A percentile compares a stretch with the other conserved stretches of the same genome.
Evolutionary conservation across 1,284 basidiomycete genomes (phyloP).

Genomic region (Ustilago esculenta): DNA sequence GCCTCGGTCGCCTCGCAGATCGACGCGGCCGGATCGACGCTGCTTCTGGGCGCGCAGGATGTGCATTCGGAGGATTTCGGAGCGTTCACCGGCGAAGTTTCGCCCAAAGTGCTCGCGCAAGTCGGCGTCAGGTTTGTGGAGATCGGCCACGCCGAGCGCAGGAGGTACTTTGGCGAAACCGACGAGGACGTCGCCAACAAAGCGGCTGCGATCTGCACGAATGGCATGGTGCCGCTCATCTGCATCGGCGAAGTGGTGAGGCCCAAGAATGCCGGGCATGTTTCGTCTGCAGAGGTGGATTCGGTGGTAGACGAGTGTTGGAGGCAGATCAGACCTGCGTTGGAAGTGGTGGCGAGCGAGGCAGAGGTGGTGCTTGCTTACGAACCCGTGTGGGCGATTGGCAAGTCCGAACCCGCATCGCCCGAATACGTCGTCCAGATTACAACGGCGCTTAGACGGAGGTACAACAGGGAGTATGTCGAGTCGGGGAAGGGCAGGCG

Average conservation of each 20-base stretch:
- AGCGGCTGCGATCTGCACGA: conserved; percentile 40
- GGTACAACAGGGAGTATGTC: conserved; percentile 38
- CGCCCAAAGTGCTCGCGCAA: conserved; percentile 53
- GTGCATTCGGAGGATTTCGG: conserved; percentile 51
- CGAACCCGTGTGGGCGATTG: conserved; percentile 65
- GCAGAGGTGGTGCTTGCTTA: conserved; percentile 56
- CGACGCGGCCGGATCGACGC: conserved; percentile 1
- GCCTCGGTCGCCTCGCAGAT: conserved; percentile 26
- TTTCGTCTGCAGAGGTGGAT: conserved; percentile 21
- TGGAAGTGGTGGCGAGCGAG: conserved; percentile 21
- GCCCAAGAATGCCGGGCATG: conserved; percentile 31
- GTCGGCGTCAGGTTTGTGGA: conserved; percentile 57
- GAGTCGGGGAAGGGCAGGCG: conserved; percentile 21
- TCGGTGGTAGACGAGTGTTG: conserved; percentile 56
- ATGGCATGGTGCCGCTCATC: conserved; percentile 57
- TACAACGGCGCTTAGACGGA: conserved; percentile 50
- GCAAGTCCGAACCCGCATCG: conserved; percentile 52
- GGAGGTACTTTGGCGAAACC: conserved; percentile 58
- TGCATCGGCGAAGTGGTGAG: conserved; percentile 56
- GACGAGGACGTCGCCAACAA: conserved; percentile 56
- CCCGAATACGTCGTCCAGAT: conserved; percentile 60
- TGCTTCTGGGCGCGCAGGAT: conserved; percentile 60
- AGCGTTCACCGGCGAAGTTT: conserved; percentile 62
- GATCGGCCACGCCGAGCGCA: conserved; percentile 61
- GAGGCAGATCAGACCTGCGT: conserved; percentile 52